Evolutionary conservation across 2,329 filamentous ascomycete species (phyloP).

Genomic region (Immersiporthe knoxdaviesiana): DNA sequence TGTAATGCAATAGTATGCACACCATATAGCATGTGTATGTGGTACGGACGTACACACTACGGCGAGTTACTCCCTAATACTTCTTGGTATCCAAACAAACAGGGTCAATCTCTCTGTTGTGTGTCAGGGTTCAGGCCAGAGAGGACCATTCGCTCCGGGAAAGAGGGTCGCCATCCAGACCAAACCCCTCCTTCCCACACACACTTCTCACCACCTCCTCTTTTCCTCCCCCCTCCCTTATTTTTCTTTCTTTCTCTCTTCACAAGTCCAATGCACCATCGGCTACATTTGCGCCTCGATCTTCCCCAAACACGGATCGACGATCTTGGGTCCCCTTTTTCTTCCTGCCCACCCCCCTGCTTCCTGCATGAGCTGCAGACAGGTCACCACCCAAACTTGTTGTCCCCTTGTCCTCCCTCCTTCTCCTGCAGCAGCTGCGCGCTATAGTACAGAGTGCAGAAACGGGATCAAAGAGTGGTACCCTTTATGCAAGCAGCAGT

Average conservation of each 20-base stretch:
- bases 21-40: background rate
- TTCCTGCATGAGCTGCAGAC: background rate
- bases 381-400: background rate
- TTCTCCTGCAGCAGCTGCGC: background rate
- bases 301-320: background rate
- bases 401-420: too few species aligned
- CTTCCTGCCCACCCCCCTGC: background rate
- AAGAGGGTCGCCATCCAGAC: background rate
- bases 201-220: background rate
- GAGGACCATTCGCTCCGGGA: constrained; percentile 5
- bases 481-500: background rate
- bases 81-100: too few species aligned
- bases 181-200: background rate
- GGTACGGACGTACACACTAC: too few species aligned
- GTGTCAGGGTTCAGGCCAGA: background rate
- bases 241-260: too few species aligned
- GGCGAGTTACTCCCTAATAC: too few species aligned
- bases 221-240: too few species aligned
- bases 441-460: too few species aligned
- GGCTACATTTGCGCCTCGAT: background rate
- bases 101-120: background rate
- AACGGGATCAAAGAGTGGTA: background rate
- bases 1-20: background rate
- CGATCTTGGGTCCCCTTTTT: background rate
- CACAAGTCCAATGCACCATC: background rate